Base-by-base conservation (phyloP, 2,329 filamentous ascomycete species). In the Verticillium klebahnii region DNA sequence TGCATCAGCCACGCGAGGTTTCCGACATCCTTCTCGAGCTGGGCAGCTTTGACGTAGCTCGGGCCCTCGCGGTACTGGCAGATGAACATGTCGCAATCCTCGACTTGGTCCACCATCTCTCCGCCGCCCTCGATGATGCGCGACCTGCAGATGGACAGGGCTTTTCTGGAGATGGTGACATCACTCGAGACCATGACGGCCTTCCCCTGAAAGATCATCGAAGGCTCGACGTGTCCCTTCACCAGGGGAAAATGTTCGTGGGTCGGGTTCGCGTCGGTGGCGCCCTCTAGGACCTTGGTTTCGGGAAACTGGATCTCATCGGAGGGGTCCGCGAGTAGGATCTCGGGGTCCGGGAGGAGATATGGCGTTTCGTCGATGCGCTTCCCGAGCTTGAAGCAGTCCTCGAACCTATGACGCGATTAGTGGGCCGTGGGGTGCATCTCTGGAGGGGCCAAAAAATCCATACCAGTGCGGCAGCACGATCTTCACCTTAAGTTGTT, bases 1-100 rank as follows among this genome's bases (percentile, higher is more conserved):
- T 94, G 89, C 74, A 95, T 98, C 14, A 99, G 82, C 95, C 95
- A 99, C 0, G 93, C 88, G 25, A 99, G 79, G 71, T 96, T 99
- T 17, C 93, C 95, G 14, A 99, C 91, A 52, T 93, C 88, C 69
- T 94, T 96, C 61, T 87, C 86, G 14, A 83, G 80, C 68, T 90
- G 88, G 0, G 92, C 90, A 5, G 95, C 94, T 52, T 82, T 80
- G 31, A 91, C 73, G 71, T 97, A 99, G 60, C 95, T 85, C 9
- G 83, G 74, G 0, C 93, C 93, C 32, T 94, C 90, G 45, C 95
- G 90, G 72, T 89, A 97, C 60, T 92, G 90, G 72, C 94, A 96
- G 57, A 99, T 85, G 69, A 92, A 92, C 73, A 92, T 92, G 72
- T 96, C 87, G 59, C 92, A 92, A 36, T 88, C 81, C 0, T 88